Percentiles rank a stretch among this genome's conserved stretches.
These are phyloP conservation scores for Trametes maxima DNA, from an alignment of 768 basidiomycete genomes.

Conservation along the genomic window DNA sequence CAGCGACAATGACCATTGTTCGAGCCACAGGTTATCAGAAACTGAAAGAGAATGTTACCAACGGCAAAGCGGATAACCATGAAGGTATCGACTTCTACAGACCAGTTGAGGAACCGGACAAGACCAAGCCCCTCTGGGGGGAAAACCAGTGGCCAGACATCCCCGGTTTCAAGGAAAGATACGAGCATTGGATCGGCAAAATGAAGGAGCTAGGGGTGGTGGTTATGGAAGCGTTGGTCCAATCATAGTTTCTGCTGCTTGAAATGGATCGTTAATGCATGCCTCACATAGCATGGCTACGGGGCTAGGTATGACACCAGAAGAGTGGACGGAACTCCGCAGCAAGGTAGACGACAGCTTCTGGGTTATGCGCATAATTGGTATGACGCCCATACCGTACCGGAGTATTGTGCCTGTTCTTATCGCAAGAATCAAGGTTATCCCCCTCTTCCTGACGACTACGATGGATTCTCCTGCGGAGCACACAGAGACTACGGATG, in stretches of 20 bases:
- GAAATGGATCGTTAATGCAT: background rate
- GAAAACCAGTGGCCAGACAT: constrained; percentile 86
- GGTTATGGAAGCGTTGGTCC: constrained; percentile 81
- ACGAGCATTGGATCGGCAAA: constrained; percentile 77
- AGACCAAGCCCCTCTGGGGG: constrained; percentile 73
- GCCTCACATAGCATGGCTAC: constrained; percentile 65
- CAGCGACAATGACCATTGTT: background rate
- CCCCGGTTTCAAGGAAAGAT: constrained; percentile 58
- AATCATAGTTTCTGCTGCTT: background rate
- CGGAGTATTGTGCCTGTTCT: constrained; percentile 2
- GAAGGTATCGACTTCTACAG: constrained; percentile 85
- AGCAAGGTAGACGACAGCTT: constrained; percentile 80
- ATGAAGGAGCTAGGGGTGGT: constrained; percentile 83
- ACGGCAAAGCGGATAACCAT: constrained; percentile 81
- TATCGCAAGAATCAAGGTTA: constrained; percentile 56
- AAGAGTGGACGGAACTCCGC: constrained; percentile 73
- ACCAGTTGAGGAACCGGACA: constrained; percentile 71
- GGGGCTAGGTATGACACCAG: constrained; percentile 70
- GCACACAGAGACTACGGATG: constrained; percentile 95
- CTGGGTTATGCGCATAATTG: constrained; percentile 88
- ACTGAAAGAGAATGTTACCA: constrained; percentile 84
- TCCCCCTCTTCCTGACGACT: constrained; percentile 77
- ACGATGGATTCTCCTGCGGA: constrained; percentile 87
- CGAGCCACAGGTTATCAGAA: constrained; percentile 67
- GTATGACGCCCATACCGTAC: constrained; percentile 37